Base-by-base conservation (phyloP, 345 rosid species). In the Salix suchowensis region DNA sequence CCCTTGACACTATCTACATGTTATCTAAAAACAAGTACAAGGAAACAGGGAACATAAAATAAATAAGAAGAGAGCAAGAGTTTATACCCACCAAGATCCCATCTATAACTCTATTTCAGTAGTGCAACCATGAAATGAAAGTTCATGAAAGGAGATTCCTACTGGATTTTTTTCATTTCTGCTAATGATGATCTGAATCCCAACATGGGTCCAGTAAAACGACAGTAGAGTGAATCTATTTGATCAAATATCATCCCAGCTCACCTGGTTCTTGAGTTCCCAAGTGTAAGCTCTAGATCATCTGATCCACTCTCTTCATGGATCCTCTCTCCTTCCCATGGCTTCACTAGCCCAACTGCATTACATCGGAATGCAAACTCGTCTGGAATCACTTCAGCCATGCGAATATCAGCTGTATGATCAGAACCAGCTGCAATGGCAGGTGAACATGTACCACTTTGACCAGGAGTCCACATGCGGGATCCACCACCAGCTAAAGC, bases 301-400 rank as follows among this genome's bases (percentile, higher is more conserved):
- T 96, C 98, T 7, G 97, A 88, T 76, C 91, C 91, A 79, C 92
- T 87, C 78, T 89, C 99, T 64, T 96, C 99, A 7, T 94, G 98
- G 70, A 96, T 92, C 79, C 94, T 89, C 87, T 96, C 99, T 65
- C 99, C 99, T 90, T 94, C 97, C 98, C 99, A 96, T 11, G 99
- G 91, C 81, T 96, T 96, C 75, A 96, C 97, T 66, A 92, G 80
- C 32, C 97, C 98, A 2, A 82, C 78, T 71, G 84, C 73, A 69
- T 85, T 84, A 79, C 88, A 87, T 26, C 99, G 94, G 13, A 96
- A 96, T 24, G 98, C 97, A 77, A 96, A 96, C 84, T 96, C 99
- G 61, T 87, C 88, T 18, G 98, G 88, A 76, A 91, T 79, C 5
- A 82, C 86, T 75, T 90, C 97, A 40, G 94, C 80, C 91, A 91